phyloP scores from a whole-genome alignment of 768 basidiomycete genomes.

The Saitozyma podzolica region DNA sequence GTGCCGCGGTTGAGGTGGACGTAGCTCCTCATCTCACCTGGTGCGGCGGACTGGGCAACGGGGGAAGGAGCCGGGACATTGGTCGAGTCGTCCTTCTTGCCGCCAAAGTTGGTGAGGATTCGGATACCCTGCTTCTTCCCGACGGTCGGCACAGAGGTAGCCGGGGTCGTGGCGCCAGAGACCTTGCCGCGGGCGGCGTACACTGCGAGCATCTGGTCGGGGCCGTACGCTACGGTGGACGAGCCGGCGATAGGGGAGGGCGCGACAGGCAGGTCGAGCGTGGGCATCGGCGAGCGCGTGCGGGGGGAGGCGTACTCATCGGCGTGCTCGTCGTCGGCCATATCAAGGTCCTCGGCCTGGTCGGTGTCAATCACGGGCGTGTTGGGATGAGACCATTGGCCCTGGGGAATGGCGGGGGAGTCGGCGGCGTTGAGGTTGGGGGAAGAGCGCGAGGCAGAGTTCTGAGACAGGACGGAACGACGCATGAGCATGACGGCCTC shows the following conservation, averaged over 20 bases:
- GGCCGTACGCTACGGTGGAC: constrained; percentile 37
- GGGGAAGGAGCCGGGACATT: constrained; percentile 10
- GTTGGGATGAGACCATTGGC: neutral
- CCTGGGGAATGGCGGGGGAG: neutral
- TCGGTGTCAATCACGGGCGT: constrained; percentile 15
- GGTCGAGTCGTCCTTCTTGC: constrained; percentile 6
- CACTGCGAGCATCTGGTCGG: constrained; percentile 51
- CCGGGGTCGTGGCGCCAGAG: constrained; percentile 8
- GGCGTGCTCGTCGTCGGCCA: constrained; percentile 10
- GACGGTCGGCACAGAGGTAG: constrained; percentile 14
- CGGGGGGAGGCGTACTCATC: constrained; percentile 9
- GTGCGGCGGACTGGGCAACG: neutral
- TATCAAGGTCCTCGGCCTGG: constrained; percentile 28
- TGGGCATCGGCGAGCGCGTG: constrained; percentile 1
- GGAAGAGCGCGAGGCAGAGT: constrained; percentile 27
- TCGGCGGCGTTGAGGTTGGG: constrained; percentile 11
- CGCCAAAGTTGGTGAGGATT: constrained; percentile 19
- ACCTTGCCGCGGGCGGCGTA: constrained; percentile 49
- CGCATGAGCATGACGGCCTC: constrained; percentile 48
- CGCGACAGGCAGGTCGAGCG: constrained; percentile 1
- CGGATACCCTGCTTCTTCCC: constrained; percentile 21
- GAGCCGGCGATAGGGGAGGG: constrained; percentile 15
- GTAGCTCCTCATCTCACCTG: constrained; percentile 32
- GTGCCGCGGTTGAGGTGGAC: constrained; percentile 41
- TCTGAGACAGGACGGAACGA: constrained; percentile 47